phyloP scores from a whole-genome alignment of 2,329 filamentous ascomycete genomes.

The Aspergillus carbonarius region DNA sequence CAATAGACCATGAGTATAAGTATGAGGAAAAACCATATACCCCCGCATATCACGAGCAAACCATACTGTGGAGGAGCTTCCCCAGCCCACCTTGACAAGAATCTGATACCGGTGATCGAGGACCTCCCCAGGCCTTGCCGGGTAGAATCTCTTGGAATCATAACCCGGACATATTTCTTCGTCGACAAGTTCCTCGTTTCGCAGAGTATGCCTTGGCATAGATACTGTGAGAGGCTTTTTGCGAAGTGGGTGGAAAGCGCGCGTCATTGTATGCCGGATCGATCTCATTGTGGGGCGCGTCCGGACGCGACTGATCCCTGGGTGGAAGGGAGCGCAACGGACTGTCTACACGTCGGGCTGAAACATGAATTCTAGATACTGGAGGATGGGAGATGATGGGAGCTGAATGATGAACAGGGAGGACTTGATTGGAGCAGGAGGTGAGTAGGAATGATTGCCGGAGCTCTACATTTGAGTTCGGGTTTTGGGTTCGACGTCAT shows the following conservation, averaged over 20 bases:
- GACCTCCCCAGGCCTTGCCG: constrained; percentile 38
- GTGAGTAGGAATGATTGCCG: too few species aligned
- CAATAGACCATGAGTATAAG: too few species aligned
- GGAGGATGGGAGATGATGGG: too few species aligned
- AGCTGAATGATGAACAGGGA: too few species aligned
- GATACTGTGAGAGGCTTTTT: neutral
- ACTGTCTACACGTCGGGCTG: too few species aligned
- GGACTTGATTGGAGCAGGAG: too few species aligned
- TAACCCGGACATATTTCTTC: constrained; percentile 42
- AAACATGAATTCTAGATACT: too few species aligned
- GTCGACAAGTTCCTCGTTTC: constrained; percentile 27
- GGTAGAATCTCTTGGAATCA: constrained; percentile 38
- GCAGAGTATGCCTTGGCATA: too few species aligned
- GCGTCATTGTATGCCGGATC: neutral
- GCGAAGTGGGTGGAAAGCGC: neutral
- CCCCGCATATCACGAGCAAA: constrained; percentile 38
- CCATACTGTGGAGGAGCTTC: constrained; percentile 47
- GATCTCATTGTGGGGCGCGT: neutral
- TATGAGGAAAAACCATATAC: neutral
- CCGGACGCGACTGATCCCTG: too few species aligned
- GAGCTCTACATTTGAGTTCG: too few species aligned
- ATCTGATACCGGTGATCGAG: constrained; percentile 38
- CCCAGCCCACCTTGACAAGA: constrained; percentile 44
- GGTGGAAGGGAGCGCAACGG: too few species aligned
- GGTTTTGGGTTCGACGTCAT: too few species aligned